A percentile compares a stretch with the other conserved stretches of the same genome.
Conservation (phyloP, 1,139 yeast genomes). For the Pneumocystis carinii region DNA sequence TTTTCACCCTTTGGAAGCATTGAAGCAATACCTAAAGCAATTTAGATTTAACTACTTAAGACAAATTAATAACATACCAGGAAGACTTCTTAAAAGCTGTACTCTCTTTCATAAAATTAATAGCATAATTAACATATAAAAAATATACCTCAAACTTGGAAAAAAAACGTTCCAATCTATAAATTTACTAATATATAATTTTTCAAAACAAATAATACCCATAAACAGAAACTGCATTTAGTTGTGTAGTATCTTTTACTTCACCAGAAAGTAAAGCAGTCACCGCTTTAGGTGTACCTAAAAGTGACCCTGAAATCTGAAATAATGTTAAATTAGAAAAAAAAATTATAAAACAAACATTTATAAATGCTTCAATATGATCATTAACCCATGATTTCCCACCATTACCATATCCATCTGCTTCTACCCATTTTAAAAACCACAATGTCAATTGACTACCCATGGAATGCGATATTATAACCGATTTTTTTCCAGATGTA, state of each 20-base stretch:
- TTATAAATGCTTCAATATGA: slow-evolving; percentile 56
- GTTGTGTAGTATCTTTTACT: slow-evolving; percentile 92
- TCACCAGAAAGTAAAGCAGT: slow-evolving; percentile 90
- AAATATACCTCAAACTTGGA: slow-evolving; percentile 47
- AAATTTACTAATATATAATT: neutral
- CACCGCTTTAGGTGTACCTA: slow-evolving; percentile 89
- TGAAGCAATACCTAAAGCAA: slow-evolving; percentile 45
- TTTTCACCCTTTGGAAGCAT: slow-evolving; percentile 96
- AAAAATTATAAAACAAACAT: slow-evolving; percentile 1
- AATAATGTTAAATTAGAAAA: neutral
- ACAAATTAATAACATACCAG: neutral
- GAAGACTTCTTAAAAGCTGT: neutral
- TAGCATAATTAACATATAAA: neutral
- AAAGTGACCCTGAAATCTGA: slow-evolving; percentile 71
- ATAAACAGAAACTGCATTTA: slow-evolving; percentile 81
- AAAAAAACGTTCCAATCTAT: slow-evolving; percentile 71
- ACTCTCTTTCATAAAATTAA: neutral
- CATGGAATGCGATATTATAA: slow-evolving; percentile 89
- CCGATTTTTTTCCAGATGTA: slow-evolving; percentile 52
- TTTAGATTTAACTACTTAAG: neutral
- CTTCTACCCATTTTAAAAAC: slow-evolving; percentile 93
- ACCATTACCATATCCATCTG: slow-evolving; percentile 69
- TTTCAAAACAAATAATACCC: slow-evolving; percentile 28
- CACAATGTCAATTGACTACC: slow-evolving; percentile 80
- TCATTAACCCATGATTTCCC: slow-evolving; percentile 78